Evolutionary conservation across 495 filamentous ascomycete species (phyloP).

Genomic region (Penicillium mononematosum): DNA sequence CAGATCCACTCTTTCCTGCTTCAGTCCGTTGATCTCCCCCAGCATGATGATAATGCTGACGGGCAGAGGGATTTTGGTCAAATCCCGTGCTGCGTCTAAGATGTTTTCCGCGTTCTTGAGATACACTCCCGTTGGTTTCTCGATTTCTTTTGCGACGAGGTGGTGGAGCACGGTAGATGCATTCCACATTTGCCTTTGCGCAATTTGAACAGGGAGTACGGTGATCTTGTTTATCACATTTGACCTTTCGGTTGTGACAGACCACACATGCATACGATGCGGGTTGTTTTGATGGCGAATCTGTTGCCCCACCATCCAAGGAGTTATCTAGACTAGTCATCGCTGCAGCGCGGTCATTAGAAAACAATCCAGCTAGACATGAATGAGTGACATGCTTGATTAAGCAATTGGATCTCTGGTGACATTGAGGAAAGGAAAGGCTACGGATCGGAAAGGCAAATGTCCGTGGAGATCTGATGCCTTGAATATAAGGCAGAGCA

Average conservation of each 20-base stretch:
- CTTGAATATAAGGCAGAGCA: neutral
- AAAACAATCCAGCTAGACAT: neutral
- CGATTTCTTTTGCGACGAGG: slow-evolving; percentile 58
- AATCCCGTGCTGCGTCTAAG: neutral
- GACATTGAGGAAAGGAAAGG: neutral
- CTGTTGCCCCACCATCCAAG: neutral
- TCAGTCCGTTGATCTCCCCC: slow-evolving; percentile 2
- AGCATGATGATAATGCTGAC: neutral
- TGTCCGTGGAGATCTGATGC: neutral
- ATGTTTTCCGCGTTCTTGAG: slow-evolving; percentile 25
- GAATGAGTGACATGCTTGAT: neutral
- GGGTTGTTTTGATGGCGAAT: slow-evolving; percentile 13
- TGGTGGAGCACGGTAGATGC: slow-evolving; percentile 57
- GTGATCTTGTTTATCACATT: slow-evolving; percentile 63
- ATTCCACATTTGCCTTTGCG: slow-evolving; percentile 57
- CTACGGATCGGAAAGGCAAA: neutral
- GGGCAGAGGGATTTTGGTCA: neutral
- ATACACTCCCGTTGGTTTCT: slow-evolving; percentile 42
- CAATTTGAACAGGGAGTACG: slow-evolving; percentile 68
- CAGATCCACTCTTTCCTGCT: slow-evolving; percentile 15
- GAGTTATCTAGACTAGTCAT: neutral
- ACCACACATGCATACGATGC: slow-evolving; percentile 58
- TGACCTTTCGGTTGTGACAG: slow-evolving; percentile 66
- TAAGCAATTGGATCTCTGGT: neutral
- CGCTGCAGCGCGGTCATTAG: neutral